Percentiles rank a stretch among this genome's conserved stretches.
Evolutionary conservation across 2,329 filamentous ascomycete species (phyloP).

Genomic region (Beauveria australis): DNA sequence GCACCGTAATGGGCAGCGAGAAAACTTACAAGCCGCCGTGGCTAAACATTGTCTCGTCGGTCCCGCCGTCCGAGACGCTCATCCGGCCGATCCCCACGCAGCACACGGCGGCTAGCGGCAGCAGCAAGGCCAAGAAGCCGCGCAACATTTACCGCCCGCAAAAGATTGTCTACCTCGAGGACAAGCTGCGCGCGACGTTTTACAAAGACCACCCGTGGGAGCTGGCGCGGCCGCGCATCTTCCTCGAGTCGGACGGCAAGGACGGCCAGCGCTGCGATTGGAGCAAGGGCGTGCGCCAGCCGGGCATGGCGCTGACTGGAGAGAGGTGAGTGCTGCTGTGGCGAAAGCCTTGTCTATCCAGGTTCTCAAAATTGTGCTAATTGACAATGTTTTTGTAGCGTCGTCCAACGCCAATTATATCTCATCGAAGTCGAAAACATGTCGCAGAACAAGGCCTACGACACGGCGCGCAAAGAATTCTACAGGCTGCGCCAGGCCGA

Average conservation of each 20-base stretch:
- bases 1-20: slow-evolving; percentile 28
- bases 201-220: slow-evolving; percentile 97
- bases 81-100: slow-evolving; percentile 44
- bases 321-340: slow-evolving; percentile 57
- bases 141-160: slow-evolving; percentile 77
- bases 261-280: slow-evolving; percentile 72
- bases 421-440: slow-evolving; percentile 62
- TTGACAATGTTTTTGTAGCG: slow-evolving; percentile 42
- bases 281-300: slow-evolving; percentile 66
- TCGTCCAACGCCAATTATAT: slow-evolving; percentile 85
- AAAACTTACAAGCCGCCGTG: slow-evolving; percentile 34
- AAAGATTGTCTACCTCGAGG: slow-evolving; percentile 72
- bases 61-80: slow-evolving; percentile 51
- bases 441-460: slow-evolving; percentile 66
- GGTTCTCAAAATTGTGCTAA: not conserved
- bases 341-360: not conserved
- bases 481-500: slow-evolving; percentile 75
- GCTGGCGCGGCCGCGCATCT: slow-evolving; percentile 74
- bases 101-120: slow-evolving; percentile 31
- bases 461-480: slow-evolving; percentile 80
- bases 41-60: slow-evolving; percentile 41
- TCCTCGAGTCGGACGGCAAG: slow-evolving; percentile 79
- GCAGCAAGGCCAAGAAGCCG: slow-evolving; percentile 39
- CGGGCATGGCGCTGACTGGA: slow-evolving; percentile 68
- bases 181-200: slow-evolving; percentile 70